Base-by-base conservation (phyloP, 768 basidiomycete species). In the Butyriboletus loyo region DNA sequence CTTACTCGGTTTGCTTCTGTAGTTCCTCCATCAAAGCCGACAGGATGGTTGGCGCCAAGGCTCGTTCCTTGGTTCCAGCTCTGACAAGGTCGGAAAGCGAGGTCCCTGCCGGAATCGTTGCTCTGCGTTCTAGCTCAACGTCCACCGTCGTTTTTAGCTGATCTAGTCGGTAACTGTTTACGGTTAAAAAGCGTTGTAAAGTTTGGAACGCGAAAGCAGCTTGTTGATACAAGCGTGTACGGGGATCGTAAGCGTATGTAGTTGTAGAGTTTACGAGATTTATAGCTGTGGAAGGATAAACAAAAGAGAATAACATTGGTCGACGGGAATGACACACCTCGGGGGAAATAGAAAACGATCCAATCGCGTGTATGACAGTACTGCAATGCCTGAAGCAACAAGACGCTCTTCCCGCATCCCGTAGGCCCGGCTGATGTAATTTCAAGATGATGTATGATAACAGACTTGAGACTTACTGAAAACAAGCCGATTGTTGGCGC, bases 341-440 rank as follows among this genome's bases (percentile, higher is more conserved):
- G 77, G 4, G 94, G 92, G 24, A 93, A 79, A 65, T 94, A 97
- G 17, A 95, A 68, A 17, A 92, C 89, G 21, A 95, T 77, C 89
- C 91, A 94, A 25, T 80, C 78, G 21, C 80, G 77, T 3, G 77
- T 68, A 10, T 78, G 60, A 31, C 84, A 85, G 56, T 90, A 84
- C 35, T 87, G 77, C 0, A 89, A 82, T 0, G 86, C 78, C 66
- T 97, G 93, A 9, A 94, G 72, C 28, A 96, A 70, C 9, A 89
- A 67, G 54, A 81, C 83, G 50, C 86, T 89, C 72, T 96, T 97
- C 37, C 93, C 94, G 49, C 80, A 84, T 6, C 94, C 93, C 9
- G 79, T 55, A 7, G 78, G 71, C 14, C 93, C 93, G 55, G 84
- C 86, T 92, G 61, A n/a, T 13, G 44, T 21, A 15, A 45, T 17